Evolutionary conservation across 768 basidiomycete species (phyloP).

Genomic region (Dictyophora rubrovolvata): DNA sequence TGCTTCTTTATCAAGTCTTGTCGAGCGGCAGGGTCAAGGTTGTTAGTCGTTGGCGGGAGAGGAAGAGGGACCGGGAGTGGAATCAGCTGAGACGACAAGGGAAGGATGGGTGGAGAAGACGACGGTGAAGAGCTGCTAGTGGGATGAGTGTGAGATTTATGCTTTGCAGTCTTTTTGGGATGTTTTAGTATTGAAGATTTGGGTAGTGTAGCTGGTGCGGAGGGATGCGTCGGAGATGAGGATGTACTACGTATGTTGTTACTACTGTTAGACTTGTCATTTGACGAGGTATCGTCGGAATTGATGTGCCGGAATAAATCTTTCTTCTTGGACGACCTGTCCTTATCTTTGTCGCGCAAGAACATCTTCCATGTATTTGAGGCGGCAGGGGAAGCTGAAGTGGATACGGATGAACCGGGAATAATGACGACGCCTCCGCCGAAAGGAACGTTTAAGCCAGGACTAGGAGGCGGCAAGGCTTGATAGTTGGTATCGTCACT

Average conservation of each 20-base stretch:
- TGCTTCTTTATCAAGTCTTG: slow-evolving; percentile 62
- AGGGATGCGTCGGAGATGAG: not conserved
- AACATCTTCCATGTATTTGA: not conserved
- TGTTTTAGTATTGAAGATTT: not conserved
- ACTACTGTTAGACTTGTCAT: not conserved
- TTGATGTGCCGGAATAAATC: not conserved
- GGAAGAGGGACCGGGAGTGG: slow-evolving; percentile 2
- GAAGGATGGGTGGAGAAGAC: not conserved
- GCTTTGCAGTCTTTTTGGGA: not conserved
- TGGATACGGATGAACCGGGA: not conserved
- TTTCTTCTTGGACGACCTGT: not conserved
- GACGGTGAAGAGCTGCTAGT: not conserved
- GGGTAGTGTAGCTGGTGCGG: not conserved
- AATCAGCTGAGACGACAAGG: not conserved
- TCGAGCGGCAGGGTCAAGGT: slow-evolving; percentile 53
- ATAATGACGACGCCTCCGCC: not conserved
- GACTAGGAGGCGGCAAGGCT: not conserved
- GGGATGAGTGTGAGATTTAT: slow-evolving; percentile 1
- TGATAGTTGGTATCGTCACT: not conserved
- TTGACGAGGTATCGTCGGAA: not conserved
- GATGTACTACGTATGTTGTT: not conserved
- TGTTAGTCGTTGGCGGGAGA: slow-evolving; percentile 58
- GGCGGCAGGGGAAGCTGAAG: not conserved
- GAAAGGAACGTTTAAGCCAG: not conserved
- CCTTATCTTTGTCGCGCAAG: not conserved